Conservation (phyloP, 148 eudicot species). For the Camellia sinensis region DNA sequence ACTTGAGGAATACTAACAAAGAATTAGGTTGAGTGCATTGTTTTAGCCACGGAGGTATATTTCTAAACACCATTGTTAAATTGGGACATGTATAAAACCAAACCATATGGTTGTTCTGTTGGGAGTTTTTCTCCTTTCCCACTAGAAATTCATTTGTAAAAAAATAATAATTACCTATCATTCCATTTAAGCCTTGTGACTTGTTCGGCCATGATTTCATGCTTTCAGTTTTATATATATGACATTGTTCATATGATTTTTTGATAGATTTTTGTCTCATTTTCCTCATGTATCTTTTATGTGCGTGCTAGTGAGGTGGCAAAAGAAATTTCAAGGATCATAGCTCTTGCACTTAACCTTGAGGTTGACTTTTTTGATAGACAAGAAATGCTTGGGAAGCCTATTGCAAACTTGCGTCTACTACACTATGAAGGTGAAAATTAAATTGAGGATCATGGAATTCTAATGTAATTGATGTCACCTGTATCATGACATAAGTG, state of each 20-base stretch:
- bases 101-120: neutral
- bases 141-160: neutral
- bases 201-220: neutral
- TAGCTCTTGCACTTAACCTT: constrained; percentile 84
- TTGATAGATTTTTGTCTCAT: neutral
- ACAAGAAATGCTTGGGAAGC: constrained; percentile 71
- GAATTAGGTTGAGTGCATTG: neutral
- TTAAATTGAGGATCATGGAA: constrained; percentile 2
- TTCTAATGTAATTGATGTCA: constrained; percentile 6
- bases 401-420: constrained; percentile 64
- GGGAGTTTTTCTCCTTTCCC: neutral
- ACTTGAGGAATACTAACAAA: neutral
- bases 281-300: constrained; percentile 7
- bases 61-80: neutral
- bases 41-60: neutral
- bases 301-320: constrained; percentile 52
- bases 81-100: neutral
- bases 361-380: constrained; percentile 58
- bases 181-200: neutral
- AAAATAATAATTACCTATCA: neutral
- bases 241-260: neutral
- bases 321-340: constrained; percentile 58
- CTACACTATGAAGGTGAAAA: constrained; percentile 79
- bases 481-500: neutral
- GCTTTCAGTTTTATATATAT: neutral